Evolutionary conservation across 1,284 basidiomycete species (phyloP), one percentile per base, ranked within the genome.

Genomic region (Amylostereum areolatum): DNA sequence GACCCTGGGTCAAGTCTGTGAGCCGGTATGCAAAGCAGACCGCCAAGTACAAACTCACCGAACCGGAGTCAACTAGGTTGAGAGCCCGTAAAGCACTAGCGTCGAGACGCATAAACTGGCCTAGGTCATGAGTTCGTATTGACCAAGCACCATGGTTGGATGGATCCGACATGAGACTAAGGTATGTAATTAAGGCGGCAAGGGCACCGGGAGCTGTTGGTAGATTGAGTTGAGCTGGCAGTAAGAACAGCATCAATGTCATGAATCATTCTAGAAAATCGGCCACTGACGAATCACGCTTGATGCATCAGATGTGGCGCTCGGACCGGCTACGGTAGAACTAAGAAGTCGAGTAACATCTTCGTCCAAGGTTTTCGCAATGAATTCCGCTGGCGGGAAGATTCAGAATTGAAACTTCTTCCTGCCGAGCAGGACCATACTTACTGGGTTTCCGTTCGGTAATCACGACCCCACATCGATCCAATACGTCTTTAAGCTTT

Each of bases 61-160:
- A 61, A 58, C 54, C 55, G 37, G 81, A 75, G 41, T 95, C 92
- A 46, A 92, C 85, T 10, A 98, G 73, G 61, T 92, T 93, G 32
- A 99, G 73, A 0, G 97, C 96, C 32, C 91, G 82, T 18, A 99
- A 72, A 0, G 97, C 97, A 54, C 93, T 96, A 1, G 93, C 92
- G 66, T 99, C 97, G 10, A 99, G 80, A 52, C 88, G 89, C 89
- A 99, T 97, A 66, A 88, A 99, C 62, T 94, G 94, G 1, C 88
- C 83, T 1, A 99, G 75, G 62, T 99, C 95, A 64, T 99, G 95
- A 0, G 86, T 89, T 44, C 79, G 78, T 8, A 99, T 75, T 7
- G 77, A 79, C 70, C 87, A 99, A 57, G 85, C 80, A 43, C 85
- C 87, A 59, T 91, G 85, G 62, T 97, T 93, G 5, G 83, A 76